These are phyloP conservation scores for Tanozyma kutaoensis DNA, from an alignment of 805 yeast genomes.

Conservation along the genomic window DNA sequence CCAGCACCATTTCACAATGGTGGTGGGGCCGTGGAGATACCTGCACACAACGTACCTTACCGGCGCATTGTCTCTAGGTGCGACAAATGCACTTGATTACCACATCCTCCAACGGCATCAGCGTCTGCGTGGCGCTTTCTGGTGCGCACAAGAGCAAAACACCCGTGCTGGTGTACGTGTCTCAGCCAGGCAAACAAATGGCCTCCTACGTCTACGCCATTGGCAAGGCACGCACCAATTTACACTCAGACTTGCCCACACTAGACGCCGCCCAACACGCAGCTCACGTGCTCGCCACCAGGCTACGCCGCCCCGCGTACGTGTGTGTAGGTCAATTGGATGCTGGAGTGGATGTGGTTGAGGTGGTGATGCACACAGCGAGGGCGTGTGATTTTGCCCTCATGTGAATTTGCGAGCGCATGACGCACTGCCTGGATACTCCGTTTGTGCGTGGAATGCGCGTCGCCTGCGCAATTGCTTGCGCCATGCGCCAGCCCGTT, in stretches of 20 bases:
- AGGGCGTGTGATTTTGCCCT: too few relatives aligned
- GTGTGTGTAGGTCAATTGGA: constrained; percentile 30
- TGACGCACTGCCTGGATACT: too few relatives aligned
- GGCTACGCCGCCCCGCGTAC: constrained; percentile 29
- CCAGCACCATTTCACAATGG: too few relatives aligned
- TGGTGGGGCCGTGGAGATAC: constrained; percentile 1
- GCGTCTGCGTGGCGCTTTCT: constrained; percentile 4
- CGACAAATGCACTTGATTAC: background rate
- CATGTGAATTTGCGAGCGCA: too few relatives aligned
- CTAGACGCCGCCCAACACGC: constrained; percentile 6
- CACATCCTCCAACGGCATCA: constrained; percentile 1
- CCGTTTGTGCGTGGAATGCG: too few relatives aligned
- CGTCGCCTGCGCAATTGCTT: too few relatives aligned
- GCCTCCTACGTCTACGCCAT: constrained; percentile 34
- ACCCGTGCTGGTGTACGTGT: constrained; percentile 18
- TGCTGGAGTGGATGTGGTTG: too few relatives aligned
- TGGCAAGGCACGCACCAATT: constrained; percentile 6
- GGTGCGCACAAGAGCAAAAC: constrained; percentile 3
- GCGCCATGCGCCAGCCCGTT: too few relatives aligned
- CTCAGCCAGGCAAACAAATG: constrained; percentile 13
- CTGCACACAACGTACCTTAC: constrained; percentile 1
- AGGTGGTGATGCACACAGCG: too few relatives aligned
- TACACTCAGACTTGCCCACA: too few relatives aligned
- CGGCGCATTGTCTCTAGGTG: background rate
- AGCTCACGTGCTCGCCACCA: constrained; percentile 28